Conservation (phyloP, 129 eudicot species). For the Chrysanthemum seticuspe region DNA sequence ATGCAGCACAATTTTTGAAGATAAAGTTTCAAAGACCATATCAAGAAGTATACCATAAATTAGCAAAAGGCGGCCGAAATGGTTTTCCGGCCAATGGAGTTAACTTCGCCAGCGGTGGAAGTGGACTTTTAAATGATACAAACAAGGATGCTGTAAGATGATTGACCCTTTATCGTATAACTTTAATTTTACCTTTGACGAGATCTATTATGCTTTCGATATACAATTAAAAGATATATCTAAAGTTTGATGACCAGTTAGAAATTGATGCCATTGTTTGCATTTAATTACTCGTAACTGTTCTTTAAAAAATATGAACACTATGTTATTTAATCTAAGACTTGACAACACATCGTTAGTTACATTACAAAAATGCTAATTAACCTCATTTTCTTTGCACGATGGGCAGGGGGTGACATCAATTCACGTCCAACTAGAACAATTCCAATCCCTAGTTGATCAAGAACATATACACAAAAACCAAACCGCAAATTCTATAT, state of each 20-base stretch:
- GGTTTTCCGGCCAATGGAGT: conserved; percentile 58
- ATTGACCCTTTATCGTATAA: too few species aligned
- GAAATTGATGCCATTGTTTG: too few species aligned
- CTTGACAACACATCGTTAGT: too few species aligned
- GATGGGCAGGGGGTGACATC: conserved; percentile 54
- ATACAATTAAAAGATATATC: too few species aligned
- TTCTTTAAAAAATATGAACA: too few species aligned
- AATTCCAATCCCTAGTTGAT: conserved; percentile 42
- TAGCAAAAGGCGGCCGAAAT: conserved; percentile 28
- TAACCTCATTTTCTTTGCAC: conserved; percentile 4
- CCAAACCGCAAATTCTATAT: conserved; percentile 36
- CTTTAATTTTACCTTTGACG: too few species aligned
- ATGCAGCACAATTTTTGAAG: conserved; percentile 59
- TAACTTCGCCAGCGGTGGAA: conserved; percentile 83
- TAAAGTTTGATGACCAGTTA: too few species aligned
- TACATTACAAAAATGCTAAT: background rate
- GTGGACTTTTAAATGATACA: conserved; percentile 61
- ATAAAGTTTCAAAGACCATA: conserved; percentile 59
- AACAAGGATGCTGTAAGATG: conserved; percentile 32
- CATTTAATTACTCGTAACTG: too few species aligned
- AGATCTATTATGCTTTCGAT: too few species aligned
- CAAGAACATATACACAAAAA: conserved; percentile 36
- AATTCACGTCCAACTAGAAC: conserved; percentile 57
- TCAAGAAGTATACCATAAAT: conserved; percentile 38
- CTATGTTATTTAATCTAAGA: too few species aligned